phyloP scores from a whole-genome alignment of 768 basidiomycete genomes.

The Tephrocybe sp. region DNA sequence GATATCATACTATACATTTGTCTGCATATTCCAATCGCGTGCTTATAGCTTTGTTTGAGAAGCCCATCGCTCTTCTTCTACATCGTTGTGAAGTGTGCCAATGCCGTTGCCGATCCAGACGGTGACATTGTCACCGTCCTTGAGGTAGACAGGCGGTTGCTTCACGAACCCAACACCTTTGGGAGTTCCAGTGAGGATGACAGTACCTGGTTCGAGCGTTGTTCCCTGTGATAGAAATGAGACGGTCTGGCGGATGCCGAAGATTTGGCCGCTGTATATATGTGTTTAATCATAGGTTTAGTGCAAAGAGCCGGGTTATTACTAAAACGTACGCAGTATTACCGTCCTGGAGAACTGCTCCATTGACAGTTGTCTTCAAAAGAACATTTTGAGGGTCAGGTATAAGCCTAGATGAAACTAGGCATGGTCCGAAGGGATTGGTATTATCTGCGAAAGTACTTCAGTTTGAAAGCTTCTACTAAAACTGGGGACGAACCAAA shows the following conservation, averaged over 20 bases:
- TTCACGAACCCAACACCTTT: conserved; percentile 81
- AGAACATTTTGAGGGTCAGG: conserved; percentile 65
- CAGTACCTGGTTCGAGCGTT: conserved; percentile 76
- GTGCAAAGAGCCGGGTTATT: neutral
- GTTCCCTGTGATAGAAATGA: conserved; percentile 84
- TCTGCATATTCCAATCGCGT: no score
- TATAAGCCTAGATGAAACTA: conserved; percentile 67
- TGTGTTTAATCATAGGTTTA: neutral
- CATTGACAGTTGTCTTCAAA: conserved; percentile 69
- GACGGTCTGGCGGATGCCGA: conserved; percentile 74
- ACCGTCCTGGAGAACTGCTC: conserved; percentile 68
- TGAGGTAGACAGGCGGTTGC: conserved; percentile 68
- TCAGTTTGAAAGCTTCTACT: neutral
- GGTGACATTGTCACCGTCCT: conserved; percentile 70
- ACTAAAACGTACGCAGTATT: conserved; percentile 62
- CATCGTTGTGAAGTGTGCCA: conserved; percentile 77
- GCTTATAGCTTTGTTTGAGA: conserved; percentile 42
- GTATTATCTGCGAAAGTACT: conserved; percentile 48
- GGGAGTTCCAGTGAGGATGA: conserved; percentile 84
- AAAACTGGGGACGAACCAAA: conserved; percentile 54
- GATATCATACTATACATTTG: neutral
- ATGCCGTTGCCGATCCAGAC: conserved; percentile 73
- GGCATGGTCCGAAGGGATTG: conserved; percentile 78
- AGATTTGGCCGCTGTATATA: conserved; percentile 70
- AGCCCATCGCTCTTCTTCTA: conserved; percentile 59